phyloP scores from a whole-genome alignment of 345 rosid genomes.

The Eucalyptus pumila region DNA sequence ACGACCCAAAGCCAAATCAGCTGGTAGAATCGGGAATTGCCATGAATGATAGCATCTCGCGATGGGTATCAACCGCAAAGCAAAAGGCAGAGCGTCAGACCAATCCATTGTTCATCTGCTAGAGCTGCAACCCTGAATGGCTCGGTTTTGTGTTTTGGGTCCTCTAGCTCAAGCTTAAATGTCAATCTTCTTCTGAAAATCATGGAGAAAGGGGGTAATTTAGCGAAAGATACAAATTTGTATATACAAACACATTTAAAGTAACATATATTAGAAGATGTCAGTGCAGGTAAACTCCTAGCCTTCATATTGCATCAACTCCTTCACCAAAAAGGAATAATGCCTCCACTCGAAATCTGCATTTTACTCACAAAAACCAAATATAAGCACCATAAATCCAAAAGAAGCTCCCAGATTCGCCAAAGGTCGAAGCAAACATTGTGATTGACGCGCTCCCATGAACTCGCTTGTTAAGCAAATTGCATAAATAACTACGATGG shows the following conservation, averaged over 20 bases:
- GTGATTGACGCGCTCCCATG: not conserved
- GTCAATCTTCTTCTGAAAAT: not conserved
- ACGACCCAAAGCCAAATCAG: too few relatives aligned
- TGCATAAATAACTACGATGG: not conserved
- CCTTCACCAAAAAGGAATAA: not conserved
- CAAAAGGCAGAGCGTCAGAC: not conserved
- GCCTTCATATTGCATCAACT: not conserved
- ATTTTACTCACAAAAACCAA: not conserved
- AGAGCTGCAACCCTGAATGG: not conserved
- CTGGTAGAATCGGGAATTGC: too few relatives aligned
- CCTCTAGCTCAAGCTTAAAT: not conserved
- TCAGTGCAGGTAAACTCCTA: not conserved
- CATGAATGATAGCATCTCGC: not conserved
- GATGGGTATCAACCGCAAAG: not conserved
- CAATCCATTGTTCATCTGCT: not conserved
- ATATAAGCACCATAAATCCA: not conserved
- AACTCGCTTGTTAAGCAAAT: not conserved
- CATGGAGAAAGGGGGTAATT: not conserved
- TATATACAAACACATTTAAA: not conserved
- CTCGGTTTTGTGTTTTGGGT: not conserved
- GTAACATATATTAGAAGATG: too few relatives aligned
- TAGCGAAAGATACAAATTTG: not conserved
- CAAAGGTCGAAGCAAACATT: not conserved
- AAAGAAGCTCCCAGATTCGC: not conserved
- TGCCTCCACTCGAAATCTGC: not conserved